A percentile compares a stretch with the other conserved stretches of the same genome.
phyloP scores from a whole-genome alignment of 78 protist genomes.

The Ministeria vibrans region DNA sequence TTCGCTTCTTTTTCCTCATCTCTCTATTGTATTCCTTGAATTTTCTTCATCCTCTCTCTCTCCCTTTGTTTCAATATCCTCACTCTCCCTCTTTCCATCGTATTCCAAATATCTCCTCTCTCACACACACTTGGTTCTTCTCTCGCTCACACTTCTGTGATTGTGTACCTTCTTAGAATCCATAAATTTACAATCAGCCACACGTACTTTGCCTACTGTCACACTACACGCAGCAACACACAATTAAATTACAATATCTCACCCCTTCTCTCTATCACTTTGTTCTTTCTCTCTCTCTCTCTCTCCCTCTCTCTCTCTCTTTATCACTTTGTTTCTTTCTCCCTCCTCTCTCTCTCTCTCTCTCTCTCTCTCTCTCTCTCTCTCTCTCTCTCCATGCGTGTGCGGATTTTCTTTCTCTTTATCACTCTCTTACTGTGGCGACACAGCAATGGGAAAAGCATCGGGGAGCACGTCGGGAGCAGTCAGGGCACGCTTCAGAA shows the following conservation, averaged over 20 bases:
- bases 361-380: background rate
- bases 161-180: slow-evolving; percentile 62
- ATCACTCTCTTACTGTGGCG: background rate
- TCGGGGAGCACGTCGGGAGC: background rate
- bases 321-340: background rate
- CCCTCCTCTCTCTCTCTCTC: background rate
- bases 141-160: no score
- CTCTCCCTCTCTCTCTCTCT: background rate
- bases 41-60: background rate
- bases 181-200: slow-evolving; percentile 78
- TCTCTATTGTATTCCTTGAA: background rate
- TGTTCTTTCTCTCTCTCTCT: background rate
- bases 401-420: background rate
- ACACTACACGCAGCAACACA: background rate
- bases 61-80: background rate
- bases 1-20: no score
- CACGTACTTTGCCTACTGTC: background rate
- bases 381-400: background rate
- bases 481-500: background rate
- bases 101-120: background rate
- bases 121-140: background rate
- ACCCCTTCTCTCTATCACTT: background rate
- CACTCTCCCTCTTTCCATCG: background rate
- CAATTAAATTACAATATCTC: background rate
- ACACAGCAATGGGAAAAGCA: background rate